phyloP scores from a whole-genome alignment of 768 basidiomycete species.

The Tulasnella sp. region DNA sequence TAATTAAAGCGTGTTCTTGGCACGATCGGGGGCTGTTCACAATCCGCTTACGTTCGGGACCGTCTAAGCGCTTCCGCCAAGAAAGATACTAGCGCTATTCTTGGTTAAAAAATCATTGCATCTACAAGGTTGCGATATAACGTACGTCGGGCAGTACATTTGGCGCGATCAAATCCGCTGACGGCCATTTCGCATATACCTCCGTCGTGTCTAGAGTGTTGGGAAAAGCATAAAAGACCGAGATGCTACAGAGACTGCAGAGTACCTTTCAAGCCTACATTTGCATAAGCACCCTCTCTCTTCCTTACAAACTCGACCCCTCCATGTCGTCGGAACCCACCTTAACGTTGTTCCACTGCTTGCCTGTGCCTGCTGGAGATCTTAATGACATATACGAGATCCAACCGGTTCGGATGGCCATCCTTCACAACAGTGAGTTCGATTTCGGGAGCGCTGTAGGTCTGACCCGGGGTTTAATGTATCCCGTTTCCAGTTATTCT shows the following conservation, averaged over 20 bases:
- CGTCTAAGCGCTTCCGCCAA: neutral
- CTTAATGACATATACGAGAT: neutral
- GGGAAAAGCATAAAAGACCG: neutral
- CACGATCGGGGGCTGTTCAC: neutral
- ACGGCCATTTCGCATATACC: neutral
- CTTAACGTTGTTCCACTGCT: slow-evolving; percentile 9
- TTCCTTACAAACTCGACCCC: neutral
- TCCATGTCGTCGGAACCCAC: neutral
- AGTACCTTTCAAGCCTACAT: neutral
- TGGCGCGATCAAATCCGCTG: neutral
- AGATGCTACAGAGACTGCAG: neutral
- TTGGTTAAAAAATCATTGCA: neutral
- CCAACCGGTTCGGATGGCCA: slow-evolving; percentile 21
- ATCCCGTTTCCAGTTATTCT: slow-evolving; percentile 2
- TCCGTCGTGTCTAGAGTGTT: neutral
- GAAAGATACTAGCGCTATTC: neutral
- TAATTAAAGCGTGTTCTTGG: neutral
- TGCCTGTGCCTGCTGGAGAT: slow-evolving; percentile 11
- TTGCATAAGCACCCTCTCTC: neutral
- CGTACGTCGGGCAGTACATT: neutral
- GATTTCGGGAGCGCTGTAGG: no score
- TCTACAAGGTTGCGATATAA: neutral
- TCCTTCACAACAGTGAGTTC: slow-evolving; percentile 21
- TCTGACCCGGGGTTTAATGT: neutral
- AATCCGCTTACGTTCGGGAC: neutral